These are phyloP conservation scores for Suillus occidentalis DNA, from an alignment of 768 basidiomycete genomes.

Conservation along the genomic window DNA sequence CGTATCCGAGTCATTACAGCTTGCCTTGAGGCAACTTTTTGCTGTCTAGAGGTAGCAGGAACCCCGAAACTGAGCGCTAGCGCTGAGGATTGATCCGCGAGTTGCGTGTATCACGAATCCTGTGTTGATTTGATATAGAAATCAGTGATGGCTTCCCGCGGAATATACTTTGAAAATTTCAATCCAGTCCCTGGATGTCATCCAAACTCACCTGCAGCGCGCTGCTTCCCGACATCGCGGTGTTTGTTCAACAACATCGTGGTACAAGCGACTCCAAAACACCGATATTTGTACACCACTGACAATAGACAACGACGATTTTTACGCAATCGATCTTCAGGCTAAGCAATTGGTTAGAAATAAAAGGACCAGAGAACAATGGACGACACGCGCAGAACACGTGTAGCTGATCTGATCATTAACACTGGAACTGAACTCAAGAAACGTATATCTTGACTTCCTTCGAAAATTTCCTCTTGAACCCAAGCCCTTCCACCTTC, in stretches of 20 bases:
- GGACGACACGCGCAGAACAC: slow-evolving; percentile 35
- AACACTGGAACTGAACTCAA: slow-evolving; percentile 27
- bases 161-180: not conserved
- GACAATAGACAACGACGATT: slow-evolving; percentile 15
- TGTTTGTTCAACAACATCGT: not conserved
- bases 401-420: slow-evolving; percentile 29
- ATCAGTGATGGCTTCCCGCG: not conserved
- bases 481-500: slow-evolving; percentile 26
- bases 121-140: slow-evolving; percentile 1
- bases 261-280: not conserved
- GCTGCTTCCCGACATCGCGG: not conserved
- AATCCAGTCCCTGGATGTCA: slow-evolving; percentile 1
- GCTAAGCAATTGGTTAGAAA: slow-evolving; percentile 12
- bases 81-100: not conserved
- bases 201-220: not conserved
- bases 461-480: slow-evolving; percentile 37
- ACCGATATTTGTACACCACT: not conserved
- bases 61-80: not conserved
- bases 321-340: slow-evolving; percentile 30
- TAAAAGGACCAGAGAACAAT: slow-evolving; percentile 22
- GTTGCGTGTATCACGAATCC: slow-evolving; percentile 5
- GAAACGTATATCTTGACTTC: slow-evolving; percentile 36
- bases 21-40: not conserved
- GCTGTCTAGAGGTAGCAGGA: not conserved
- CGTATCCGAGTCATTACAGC: not conserved